phyloP scores from a whole-genome alignment of 306 rosid species.

The Macrotyloma uniflorum region DNA sequence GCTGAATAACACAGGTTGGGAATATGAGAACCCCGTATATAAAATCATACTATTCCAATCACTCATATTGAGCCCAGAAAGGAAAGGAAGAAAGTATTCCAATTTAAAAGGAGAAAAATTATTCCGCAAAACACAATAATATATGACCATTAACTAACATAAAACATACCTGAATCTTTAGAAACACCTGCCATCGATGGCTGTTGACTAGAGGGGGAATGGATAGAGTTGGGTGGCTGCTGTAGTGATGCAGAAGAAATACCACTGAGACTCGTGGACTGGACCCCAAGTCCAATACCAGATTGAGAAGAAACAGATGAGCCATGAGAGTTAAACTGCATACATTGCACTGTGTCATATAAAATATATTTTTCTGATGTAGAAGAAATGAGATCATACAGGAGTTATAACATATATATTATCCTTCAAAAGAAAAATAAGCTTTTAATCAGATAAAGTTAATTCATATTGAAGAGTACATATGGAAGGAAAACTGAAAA shows the following conservation, averaged over 20 bases:
- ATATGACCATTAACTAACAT: neutral
- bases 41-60: constrained; percentile 19
- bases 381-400: neutral
- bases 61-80: constrained; percentile 22
- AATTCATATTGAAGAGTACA: constrained; percentile 4
- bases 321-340: constrained; percentile 84
- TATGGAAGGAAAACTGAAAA: neutral
- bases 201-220: constrained; percentile 76
- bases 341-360: constrained; percentile 38
- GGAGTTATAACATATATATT: neutral
- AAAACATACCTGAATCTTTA: constrained; percentile 66
- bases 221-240: constrained; percentile 72
- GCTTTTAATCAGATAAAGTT: neutral
- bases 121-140: constrained; percentile 1
- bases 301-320: constrained; percentile 76
- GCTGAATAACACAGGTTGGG: neutral
- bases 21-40: neutral
- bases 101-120: constrained; percentile 3
- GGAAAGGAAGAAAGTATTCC: constrained; percentile 1
- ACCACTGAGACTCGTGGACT: constrained; percentile 66
- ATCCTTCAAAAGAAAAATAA: constrained; percentile 27
- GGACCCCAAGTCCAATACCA: constrained; percentile 80
- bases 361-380: constrained; percentile 21
- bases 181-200: constrained; percentile 57
- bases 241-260: constrained; percentile 70